Percentiles rank a stretch among this genome's conserved stretches.
Conservation (phyloP, 140 eudicot genomes). For the Erigeron philadelphicus region DNA sequence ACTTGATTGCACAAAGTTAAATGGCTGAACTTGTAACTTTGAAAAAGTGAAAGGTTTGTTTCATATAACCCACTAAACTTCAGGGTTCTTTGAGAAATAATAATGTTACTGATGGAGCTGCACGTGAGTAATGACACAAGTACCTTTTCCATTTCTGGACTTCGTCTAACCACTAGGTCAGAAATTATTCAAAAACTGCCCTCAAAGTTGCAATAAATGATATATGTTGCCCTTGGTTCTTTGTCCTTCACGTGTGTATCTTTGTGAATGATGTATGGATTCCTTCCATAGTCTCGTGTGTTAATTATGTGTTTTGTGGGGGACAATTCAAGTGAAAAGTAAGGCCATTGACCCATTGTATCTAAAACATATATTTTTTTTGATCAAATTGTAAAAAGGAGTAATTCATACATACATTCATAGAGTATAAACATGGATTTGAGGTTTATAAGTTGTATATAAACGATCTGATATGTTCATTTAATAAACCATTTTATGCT, state of each 20-base stretch:
- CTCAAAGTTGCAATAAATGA: slow-evolving; percentile 11
- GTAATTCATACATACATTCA: too few species aligned
- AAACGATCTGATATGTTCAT: too few species aligned
- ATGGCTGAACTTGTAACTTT: slow-evolving; percentile 19
- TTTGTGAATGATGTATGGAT: slow-evolving; percentile 16
- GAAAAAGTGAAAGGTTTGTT: slow-evolving; percentile 18
- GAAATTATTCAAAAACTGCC: slow-evolving; percentile 14
- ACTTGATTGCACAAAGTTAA: slow-evolving; percentile 18
- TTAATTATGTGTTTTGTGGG: background rate
- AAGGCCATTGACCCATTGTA: background rate
- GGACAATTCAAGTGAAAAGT: background rate
- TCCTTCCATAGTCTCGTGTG: background rate
- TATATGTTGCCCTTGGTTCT: slow-evolving; percentile 5
- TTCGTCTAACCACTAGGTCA: slow-evolving; percentile 16
- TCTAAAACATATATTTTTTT: background rate
- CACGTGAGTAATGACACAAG: slow-evolving; percentile 27
- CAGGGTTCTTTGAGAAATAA: slow-evolving; percentile 2
- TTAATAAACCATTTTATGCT: too few species aligned
- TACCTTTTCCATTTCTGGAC: slow-evolving; percentile 10
- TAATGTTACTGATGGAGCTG: slow-evolving; percentile 3
- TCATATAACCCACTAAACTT: background rate
- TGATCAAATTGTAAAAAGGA: too few species aligned
- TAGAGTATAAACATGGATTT: too few species aligned
- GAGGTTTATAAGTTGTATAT: too few species aligned
- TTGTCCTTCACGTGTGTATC: slow-evolving; percentile 16